Evolutionary conservation across 371 early-diverging fungal species (phyloP).

Genomic region (Mortierella sp.): DNA sequence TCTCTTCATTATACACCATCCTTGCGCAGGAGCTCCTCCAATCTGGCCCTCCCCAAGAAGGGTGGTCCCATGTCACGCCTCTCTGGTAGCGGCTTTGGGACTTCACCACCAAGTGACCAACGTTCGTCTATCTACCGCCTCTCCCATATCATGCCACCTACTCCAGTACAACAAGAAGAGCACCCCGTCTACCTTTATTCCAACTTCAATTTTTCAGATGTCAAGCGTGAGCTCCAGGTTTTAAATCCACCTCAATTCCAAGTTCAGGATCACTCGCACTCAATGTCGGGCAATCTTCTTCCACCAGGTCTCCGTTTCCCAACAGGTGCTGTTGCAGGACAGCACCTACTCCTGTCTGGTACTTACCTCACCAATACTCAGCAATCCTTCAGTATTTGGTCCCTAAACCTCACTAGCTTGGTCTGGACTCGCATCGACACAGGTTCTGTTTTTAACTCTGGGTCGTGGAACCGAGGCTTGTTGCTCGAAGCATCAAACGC

Average conservation of each 20-base stretch:
- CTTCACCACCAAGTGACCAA: slow-evolving; percentile 41
- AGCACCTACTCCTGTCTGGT: slow-evolving; percentile 80
- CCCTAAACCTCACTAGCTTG: slow-evolving; percentile 72
- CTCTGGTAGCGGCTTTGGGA: slow-evolving; percentile 42
- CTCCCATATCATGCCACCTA: slow-evolving; percentile 29
- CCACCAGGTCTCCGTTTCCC: slow-evolving; percentile 89
- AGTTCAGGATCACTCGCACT: slow-evolving; percentile 72
- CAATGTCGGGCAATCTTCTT: slow-evolving; percentile 69
- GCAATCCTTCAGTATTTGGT: slow-evolving; percentile 82
- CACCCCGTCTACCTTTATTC: slow-evolving; percentile 78
- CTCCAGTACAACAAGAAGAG: slow-evolving; percentile 53
- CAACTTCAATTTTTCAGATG: slow-evolving; percentile 84
- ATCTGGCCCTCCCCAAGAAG: slow-evolving; percentile 49
- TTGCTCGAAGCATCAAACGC: slow-evolving; percentile 71
- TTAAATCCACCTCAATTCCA: slow-evolving; percentile 68
- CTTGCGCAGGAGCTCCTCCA: slow-evolving; percentile 53
- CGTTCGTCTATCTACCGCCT: slow-evolving; percentile 55
- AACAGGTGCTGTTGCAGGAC: slow-evolving; percentile 73
- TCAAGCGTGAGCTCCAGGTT: slow-evolving; percentile 77
- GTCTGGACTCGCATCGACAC: slow-evolving; percentile 80
- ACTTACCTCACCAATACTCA: slow-evolving; percentile 77
- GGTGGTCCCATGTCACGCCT: slow-evolving; percentile 54
- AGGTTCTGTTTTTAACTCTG: slow-evolving; percentile 72
- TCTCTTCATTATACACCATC: slow-evolving; percentile 39
- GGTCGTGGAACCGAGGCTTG: slow-evolving; percentile 86